Conservation (phyloP, 2,329 filamentous ascomycete species). For the Didymella sp. region DNA sequence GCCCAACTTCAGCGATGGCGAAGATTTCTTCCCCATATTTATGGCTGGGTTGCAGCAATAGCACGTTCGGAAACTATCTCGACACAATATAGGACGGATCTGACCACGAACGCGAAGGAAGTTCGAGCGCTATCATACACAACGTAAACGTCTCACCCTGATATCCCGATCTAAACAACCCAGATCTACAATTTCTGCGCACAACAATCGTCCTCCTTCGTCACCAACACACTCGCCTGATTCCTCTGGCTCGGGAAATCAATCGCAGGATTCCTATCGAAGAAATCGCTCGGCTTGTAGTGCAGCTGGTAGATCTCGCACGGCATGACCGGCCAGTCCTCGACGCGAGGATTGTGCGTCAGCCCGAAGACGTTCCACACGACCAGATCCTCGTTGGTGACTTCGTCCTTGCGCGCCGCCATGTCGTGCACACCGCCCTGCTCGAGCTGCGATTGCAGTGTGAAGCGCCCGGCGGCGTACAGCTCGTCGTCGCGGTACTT, state of each 20-base stretch:
- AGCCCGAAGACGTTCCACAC: constrained; percentile 60
- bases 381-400: constrained; percentile 57
- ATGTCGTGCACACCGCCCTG: constrained; percentile 55
- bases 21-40: no score
- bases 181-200: constrained; percentile 29
- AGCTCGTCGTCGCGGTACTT: constrained; percentile 61
- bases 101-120: no score
- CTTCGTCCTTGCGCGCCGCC: constrained; percentile 52
- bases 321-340: constrained; percentile 61
- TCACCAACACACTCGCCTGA: constrained; percentile 37
- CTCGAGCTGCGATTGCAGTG: constrained; percentile 55
- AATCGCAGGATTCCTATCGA: constrained; percentile 60
- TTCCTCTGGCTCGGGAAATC: constrained; percentile 57
- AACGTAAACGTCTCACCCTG: neutral
- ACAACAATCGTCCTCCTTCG: constrained; percentile 32
- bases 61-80: no score
- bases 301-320: constrained; percentile 57
- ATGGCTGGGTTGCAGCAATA: no score
- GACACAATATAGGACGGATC: no score
- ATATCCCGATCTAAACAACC: neutral
- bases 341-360: constrained; percentile 59
- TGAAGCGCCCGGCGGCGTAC: constrained; percentile 58
- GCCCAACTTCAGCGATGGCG: no score
- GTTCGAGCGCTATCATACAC: neutral
- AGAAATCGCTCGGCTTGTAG: constrained; percentile 62